Percentiles rank a stretch among this genome's conserved stretches.
Conservation (phyloP, 768 basidiomycete species). For the Russula vinacea region DNA sequence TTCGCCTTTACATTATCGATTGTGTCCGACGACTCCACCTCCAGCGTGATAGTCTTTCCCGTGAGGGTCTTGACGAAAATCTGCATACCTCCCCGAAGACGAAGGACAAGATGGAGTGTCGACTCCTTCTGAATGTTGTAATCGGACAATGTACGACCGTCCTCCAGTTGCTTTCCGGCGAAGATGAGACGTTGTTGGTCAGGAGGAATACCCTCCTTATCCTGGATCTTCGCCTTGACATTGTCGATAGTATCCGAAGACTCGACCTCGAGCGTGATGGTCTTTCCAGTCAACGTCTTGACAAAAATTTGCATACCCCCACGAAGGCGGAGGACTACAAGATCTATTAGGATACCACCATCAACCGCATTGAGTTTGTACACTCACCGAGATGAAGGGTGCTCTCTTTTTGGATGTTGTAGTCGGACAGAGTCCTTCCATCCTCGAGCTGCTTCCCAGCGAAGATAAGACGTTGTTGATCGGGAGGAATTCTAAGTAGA, state of each 20-base stretch:
- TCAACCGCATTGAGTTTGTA: constrained; percentile 42
- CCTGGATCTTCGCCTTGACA: constrained; percentile 80
- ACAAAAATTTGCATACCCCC: constrained; percentile 80
- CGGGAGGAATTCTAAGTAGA: constrained; percentile 62
- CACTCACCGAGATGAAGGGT: constrained; percentile 53
- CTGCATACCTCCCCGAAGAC: constrained; percentile 90
- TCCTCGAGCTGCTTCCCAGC: constrained; percentile 85
- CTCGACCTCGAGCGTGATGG: constrained; percentile 85
- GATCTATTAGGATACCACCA: constrained; percentile 36
- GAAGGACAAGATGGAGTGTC: constrained; percentile 84
- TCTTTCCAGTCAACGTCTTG: constrained; percentile 87
- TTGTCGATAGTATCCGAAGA: constrained; percentile 75
- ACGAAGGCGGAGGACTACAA: constrained; percentile 45
- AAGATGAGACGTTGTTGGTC: constrained; percentile 96
- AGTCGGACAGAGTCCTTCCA: constrained; percentile 68
- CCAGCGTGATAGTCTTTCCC: constrained; percentile 89
- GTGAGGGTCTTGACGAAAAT: constrained; percentile 82
- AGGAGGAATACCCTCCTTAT: constrained; percentile 83
- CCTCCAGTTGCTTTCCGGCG: constrained; percentile 93
- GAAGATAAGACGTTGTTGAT: constrained; percentile 77
- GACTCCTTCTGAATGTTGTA: constrained; percentile 97
- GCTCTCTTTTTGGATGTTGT: constrained; percentile 65
- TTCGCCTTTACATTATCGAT: constrained; percentile 88
- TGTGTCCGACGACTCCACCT: constrained; percentile 83
- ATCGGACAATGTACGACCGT: constrained; percentile 84